These are phyloP conservation scores for Cyphellophora europaea DNA, from an alignment of 2,329 filamentous ascomycete genomes.

Conservation along the genomic window DNA sequence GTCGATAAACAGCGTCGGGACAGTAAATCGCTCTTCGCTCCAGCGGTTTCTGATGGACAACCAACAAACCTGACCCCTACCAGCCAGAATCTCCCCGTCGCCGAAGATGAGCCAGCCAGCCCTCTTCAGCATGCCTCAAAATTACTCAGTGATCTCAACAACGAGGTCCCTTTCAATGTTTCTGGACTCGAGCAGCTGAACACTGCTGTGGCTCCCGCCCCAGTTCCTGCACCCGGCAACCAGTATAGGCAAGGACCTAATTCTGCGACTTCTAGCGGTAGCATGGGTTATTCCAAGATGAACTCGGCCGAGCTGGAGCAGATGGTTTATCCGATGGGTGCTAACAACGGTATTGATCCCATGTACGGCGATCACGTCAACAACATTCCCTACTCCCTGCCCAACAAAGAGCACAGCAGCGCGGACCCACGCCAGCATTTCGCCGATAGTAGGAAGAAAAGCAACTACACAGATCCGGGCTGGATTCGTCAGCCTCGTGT, in stretches of 20 bases:
- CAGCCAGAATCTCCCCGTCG: conserved; percentile 31
- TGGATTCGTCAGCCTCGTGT: conserved; percentile 67
- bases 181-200: conserved; percentile 58
- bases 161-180: conserved; percentile 55
- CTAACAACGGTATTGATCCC: conserved; percentile 85
- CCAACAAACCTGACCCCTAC: conserved; percentile 31
- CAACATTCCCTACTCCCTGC: conserved; percentile 81
- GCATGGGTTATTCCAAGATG: conserved; percentile 41
- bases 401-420: conserved; percentile 50
- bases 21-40: conserved; percentile 36
- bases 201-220: conserved; percentile 7
- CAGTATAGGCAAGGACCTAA: conserved; percentile 34
- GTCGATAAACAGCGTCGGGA: conserved; percentile 57
- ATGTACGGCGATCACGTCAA: conserved; percentile 91
- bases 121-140: conserved; percentile 61
- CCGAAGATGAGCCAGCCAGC: conserved; percentile 51
- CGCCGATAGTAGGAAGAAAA: conserved; percentile 51
- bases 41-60: not conserved
- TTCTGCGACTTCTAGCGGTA: conserved; percentile 38
- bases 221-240: conserved; percentile 47
- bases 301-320: conserved; percentile 51
- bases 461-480: conserved; percentile 50
- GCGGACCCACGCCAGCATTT: conserved; percentile 37
- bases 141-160: conserved; percentile 55
- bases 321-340: conserved; percentile 83